Base-by-base conservation (phyloP, 257 asterid genomes). In the Jasminum sambac region DNA sequence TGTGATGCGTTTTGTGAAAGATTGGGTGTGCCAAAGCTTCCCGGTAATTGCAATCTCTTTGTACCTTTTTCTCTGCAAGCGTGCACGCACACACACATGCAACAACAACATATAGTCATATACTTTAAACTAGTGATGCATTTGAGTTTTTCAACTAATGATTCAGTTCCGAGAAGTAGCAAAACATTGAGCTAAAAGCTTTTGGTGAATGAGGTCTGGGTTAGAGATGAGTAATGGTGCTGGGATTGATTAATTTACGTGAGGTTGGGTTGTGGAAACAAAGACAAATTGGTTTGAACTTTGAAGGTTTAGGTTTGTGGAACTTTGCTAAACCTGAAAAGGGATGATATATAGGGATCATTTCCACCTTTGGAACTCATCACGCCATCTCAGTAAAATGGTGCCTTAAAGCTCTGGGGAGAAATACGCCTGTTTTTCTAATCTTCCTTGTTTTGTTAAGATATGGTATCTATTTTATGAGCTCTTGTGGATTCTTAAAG, bases 11-110 rank as follows among this genome's bases (percentile, higher is more conserved):
- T 95, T 25, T 91, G 97, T 67, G 98, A 95, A 72, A 86, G 90
- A 74, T 95, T 95, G 69, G 98, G 95, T 16, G 95, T 91, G 83
- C 96, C 91, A 41, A 91, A 95, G 84, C 92, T 91, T 82, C 99
- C 98, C 72, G 99, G 99, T 95, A 85, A 74, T 48, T 67, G 30
- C 42, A 63, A 40, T 67, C 52, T 65, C 7, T 66, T 34, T 11
- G 46, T 21, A 52, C 25, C 43, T 37, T 26, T 17, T 25, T 57
- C 14, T 55, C 43, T 11, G 8, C 43, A 39, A 8, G 13, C 19
- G 9, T 1, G 26, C 59, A 50, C 19, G 24, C 59, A 50, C 59
- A 50, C 46, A 6, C 24, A 24, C 57, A 40, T 25, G 10, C 11
- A 30, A 30, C 36, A 30, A 30, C 36, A 30, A 30, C 46, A 61